A percentile compares a stretch with the other conserved stretches of the same genome.
Conservation (phyloP, 371 early-diverging fungal species). For the Rhizopus sp. region DNA sequence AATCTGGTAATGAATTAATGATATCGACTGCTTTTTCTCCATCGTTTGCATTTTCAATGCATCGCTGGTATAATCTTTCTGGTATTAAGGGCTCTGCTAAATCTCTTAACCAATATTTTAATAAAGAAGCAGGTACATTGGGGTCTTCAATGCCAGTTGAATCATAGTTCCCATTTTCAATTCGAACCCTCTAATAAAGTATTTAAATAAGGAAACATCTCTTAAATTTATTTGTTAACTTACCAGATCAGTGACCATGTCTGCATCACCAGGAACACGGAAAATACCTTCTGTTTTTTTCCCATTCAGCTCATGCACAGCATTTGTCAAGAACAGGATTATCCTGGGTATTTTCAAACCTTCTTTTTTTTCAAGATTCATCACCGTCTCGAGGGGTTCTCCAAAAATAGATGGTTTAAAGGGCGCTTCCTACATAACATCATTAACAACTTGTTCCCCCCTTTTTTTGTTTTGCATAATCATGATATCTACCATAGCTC, state of each 20-base stretch:
- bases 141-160: slow-evolving; percentile 76
- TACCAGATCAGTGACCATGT: slow-evolving; percentile 81
- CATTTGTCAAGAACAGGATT: slow-evolving; percentile 81
- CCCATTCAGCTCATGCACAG: slow-evolving; percentile 78
- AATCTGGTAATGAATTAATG: slow-evolving; percentile 68
- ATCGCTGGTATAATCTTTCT: slow-evolving; percentile 73
- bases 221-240: slow-evolving; percentile 8
- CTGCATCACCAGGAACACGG: slow-evolving; percentile 94
- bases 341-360: slow-evolving; percentile 72
- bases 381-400: slow-evolving; percentile 82
- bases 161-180: slow-evolving; percentile 85
- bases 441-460: slow-evolving; percentile 1
- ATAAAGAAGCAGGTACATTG: slow-evolving; percentile 88
- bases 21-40: slow-evolving; percentile 61
- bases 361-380: slow-evolving; percentile 58
- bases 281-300: slow-evolving; percentile 92
- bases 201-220: background rate
- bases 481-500: slow-evolving; percentile 57
- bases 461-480: background rate
- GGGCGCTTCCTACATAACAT: slow-evolving; percentile 69
- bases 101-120: slow-evolving; percentile 94
- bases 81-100: slow-evolving; percentile 91
- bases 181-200: slow-evolving; percentile 57
- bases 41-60: slow-evolving; percentile 63
- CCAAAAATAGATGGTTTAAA: slow-evolving; percentile 93